phyloP scores from a whole-genome alignment of 1,139 yeast genomes.

The Suhomyces choctaworum region DNA sequence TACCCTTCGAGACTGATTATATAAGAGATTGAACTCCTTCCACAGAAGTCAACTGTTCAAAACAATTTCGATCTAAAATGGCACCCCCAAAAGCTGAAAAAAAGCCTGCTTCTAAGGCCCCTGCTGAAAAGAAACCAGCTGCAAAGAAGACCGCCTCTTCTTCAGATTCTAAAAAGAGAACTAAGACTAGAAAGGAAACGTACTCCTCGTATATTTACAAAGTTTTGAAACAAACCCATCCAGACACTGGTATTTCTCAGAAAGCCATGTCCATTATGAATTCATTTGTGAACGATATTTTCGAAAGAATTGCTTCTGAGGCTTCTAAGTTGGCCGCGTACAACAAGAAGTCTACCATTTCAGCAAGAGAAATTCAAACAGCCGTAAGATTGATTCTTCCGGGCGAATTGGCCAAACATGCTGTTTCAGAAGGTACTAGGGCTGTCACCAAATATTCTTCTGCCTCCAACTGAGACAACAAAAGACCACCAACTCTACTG shows the following conservation, averaged over 20 bases:
- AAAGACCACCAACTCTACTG: too few species aligned
- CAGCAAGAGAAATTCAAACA: slow-evolving; percentile 99
- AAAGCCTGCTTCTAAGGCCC: slow-evolving; percentile 34
- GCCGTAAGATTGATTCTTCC: slow-evolving; percentile 99
- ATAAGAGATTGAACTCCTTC: too few species aligned
- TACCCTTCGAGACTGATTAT: not conserved
- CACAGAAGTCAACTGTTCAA: too few species aligned
- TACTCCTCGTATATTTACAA: slow-evolving; percentile 98
- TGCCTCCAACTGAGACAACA: slow-evolving; percentile 51
- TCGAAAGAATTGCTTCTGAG: slow-evolving; percentile 94
- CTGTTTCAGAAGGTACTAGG: slow-evolving; percentile 99
- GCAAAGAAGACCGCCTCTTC: slow-evolving; percentile 39
- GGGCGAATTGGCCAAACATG: slow-evolving; percentile 99
- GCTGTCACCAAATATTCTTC: slow-evolving; percentile 99
- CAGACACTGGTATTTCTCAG: slow-evolving; percentile 99
- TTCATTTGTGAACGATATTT: slow-evolving; percentile 96
- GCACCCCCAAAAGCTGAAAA: slow-evolving; percentile 33
- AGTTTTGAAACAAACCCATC: slow-evolving; percentile 97
- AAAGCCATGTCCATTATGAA: slow-evolving; percentile 99
- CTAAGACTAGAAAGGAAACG: slow-evolving; percentile 97
- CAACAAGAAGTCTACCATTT: slow-evolving; percentile 98
- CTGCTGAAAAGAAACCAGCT: slow-evolving; percentile 35
- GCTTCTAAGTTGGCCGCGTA: slow-evolving; percentile 99
- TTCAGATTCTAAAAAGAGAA: slow-evolving; percentile 85
- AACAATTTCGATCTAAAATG: slow-evolving; percentile 24